Evolutionary conservation across 176 grass and related monocot genomes (phyloP), one percentile per base, ranked within the genome.

Genomic region (Ananas comosus): DNA sequence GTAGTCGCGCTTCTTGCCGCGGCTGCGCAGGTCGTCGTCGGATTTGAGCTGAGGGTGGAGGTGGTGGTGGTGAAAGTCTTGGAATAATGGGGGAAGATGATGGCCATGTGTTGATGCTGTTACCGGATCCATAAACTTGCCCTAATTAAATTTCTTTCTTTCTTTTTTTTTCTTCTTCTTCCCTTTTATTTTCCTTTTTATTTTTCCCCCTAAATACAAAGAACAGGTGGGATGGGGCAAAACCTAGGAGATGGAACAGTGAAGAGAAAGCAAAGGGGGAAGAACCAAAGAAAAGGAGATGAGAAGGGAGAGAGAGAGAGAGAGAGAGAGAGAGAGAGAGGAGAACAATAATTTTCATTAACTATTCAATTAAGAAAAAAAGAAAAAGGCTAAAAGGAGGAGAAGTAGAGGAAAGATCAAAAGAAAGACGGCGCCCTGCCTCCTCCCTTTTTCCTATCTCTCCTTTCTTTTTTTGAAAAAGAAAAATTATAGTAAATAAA

Each of bases 191-290:
- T n/a, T n/a, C n/a, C n/a, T n/a, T n/a, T n/a, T n/a, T n/a, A n/a
- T 48, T 18, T 48, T 33, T 67, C 33, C 33, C 22, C 22, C 22
- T 0, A 23, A 23, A 23, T 48, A 47, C 14, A 4, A 16, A 16
- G 5, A 7, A 2, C 65, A 67, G 48, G 65, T 48, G 24, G 5
- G 33, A 16, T 49, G 54, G 64, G 29, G 29, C 25, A 27, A 48
- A 66, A 66, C 64, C 64, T 67, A 67, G 65, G 65, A 67, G 13
- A 67, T 67, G 28, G 13, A 66, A 67, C 65, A 49, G 65, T 67
- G 29, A 16, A 66, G 29, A 66, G 29, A 14, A 33, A 48, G 64
- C 22, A 42, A 66, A 16, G 27, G 11, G n/a, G 13, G 13, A n/a
- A 28, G 4, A 48, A 33, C 13, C 3, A 48, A 33, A 48, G 33